phyloP scores from a whole-genome alignment of 2,329 filamentous ascomycete species.

The Magnaporthiopsis incrustans region DNA sequence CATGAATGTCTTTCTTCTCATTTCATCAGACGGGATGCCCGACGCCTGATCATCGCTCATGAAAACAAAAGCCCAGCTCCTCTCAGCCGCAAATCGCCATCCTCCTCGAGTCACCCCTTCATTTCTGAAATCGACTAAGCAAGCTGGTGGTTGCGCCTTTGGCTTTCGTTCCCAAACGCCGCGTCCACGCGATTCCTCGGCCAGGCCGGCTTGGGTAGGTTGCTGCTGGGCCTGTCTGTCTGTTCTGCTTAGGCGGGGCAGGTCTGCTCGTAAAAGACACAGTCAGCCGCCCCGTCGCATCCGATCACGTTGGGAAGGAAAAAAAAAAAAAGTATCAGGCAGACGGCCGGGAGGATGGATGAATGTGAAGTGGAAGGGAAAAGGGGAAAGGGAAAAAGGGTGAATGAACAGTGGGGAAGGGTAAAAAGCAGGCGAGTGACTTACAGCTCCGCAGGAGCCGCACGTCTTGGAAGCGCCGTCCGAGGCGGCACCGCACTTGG shows the following conservation, averaged over 20 bases:
- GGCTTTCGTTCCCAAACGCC: no score
- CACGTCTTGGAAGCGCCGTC: slow-evolving; percentile 42
- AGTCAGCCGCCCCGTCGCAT: not conserved
- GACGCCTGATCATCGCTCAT: no score
- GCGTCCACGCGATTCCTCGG: no score
- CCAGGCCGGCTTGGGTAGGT: no score
- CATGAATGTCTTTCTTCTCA: no score
- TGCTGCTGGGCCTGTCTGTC: no score
- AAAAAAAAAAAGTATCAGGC: not conserved
- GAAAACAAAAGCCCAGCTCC: no score
- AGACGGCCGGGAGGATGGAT: no score
- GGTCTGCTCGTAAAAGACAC: slow-evolving; percentile 1
- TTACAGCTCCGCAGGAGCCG: slow-evolving; percentile 48
- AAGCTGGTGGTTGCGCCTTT: no score
- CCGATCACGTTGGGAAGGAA: not conserved
- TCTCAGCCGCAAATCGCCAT: no score
- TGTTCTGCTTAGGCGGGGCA: slow-evolving; percentile 2
- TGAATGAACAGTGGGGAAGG: not conserved
- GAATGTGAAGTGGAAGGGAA: not conserved
- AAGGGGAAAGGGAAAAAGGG: not conserved
- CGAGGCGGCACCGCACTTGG: slow-evolving; percentile 46
- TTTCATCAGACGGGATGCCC: no score
- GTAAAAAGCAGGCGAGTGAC: slow-evolving; percentile 18
- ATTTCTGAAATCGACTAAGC: not conserved
- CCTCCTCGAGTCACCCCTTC: not conserved